A percentile compares a stretch with the other conserved stretches of the same genome.
phyloP scores from a whole-genome alignment of 495 filamentous ascomycete species.

The Aspergillus olivimuriae region DNA sequence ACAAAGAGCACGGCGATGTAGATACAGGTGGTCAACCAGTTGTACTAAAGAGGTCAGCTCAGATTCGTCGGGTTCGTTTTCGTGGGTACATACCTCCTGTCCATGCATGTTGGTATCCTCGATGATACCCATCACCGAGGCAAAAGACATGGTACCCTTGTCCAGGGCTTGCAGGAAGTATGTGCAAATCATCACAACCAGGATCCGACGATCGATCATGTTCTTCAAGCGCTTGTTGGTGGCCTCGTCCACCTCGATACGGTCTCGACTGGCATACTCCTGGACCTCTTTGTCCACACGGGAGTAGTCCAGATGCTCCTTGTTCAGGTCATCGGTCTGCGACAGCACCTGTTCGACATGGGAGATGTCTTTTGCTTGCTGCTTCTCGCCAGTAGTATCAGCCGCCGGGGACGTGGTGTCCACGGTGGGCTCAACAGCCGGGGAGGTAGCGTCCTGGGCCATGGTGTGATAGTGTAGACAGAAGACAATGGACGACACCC shows the following conservation, averaged over 20 bases:
- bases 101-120: conserved; percentile 48
- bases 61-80: not conserved
- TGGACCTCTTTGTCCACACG: conserved; percentile 59
- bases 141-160: conserved; percentile 64
- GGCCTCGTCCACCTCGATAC: conserved; percentile 46
- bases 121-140: conserved; percentile 63
- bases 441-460: not conserved
- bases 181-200: conserved; percentile 42
- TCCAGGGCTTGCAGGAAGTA: conserved; percentile 72
- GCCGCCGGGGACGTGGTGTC: too few species aligned
- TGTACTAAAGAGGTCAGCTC: conserved; percentile 27
- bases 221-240: conserved; percentile 45
- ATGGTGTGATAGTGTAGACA: conserved; percentile 1
- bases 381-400: too few species aligned
- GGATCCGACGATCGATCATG: conserved; percentile 50
- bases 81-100: conserved; percentile 32
- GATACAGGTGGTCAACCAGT: conserved; percentile 49
- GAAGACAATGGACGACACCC: not conserved
- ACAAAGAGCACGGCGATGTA: conserved; percentile 48
- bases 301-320: conserved; percentile 44
- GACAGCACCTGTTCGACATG: conserved; percentile 44
- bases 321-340: conserved; percentile 30
- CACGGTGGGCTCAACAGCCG: not conserved
- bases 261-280: conserved; percentile 48
- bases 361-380: conserved; percentile 31